Base-by-base conservation (phyloP, 257 asterid species). In the Solanum bulbocastanum region DNA sequence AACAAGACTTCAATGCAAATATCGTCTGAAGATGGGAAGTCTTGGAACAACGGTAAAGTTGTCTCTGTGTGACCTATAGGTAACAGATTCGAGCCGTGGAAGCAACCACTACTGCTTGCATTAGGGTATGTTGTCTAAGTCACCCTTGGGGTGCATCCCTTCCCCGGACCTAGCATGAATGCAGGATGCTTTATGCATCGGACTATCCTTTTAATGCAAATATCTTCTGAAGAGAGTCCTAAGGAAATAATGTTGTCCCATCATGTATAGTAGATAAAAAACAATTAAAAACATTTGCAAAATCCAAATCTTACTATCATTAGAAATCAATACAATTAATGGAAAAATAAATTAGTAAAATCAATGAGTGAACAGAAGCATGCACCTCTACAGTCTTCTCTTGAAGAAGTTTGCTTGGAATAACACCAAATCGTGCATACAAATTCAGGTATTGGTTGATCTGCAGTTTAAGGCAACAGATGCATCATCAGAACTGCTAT, bases 341-440 rank as follows among this genome's bases (percentile, higher is more conserved):
- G 83, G 23, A 87, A 87, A 82, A 27, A 52, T 69, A 65, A 58
- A 81, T 22, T 86, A 20, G 8, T 30, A 82, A 16, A 82, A 82
- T 11, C 20, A 49, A 46, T 1, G 40, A 81, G 85, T 49, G 83
- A 86, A 86, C 68, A 83, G 32, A 85, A 83, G 72, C 87, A 92
- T 91, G 85, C 87, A 94, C 99, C 96, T 95, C 94, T 96, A 95
- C 92, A 74, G 93, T 88, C 84, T 88, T 92, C 87, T 92, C 95
- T 85, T 89, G 95, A 92, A 95, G 93, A 88, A 97, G 93, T 91
- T 95, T 91, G 90, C 99, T 97, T 66, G 99, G 99, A 86, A 90
- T 93, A 88, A 92, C 93, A 79, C 98, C 99, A 52, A 89, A 89
- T 62, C 93, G 95, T 42, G 91, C 87, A 91, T 94, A 91, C 73